A percentile compares a stretch with the other conserved stretches of the same genome.
These are phyloP conservation scores for Penicillium dipodomyicola DNA, from an alignment of 495 filamentous ascomycete genomes.

Conservation along the genomic window DNA sequence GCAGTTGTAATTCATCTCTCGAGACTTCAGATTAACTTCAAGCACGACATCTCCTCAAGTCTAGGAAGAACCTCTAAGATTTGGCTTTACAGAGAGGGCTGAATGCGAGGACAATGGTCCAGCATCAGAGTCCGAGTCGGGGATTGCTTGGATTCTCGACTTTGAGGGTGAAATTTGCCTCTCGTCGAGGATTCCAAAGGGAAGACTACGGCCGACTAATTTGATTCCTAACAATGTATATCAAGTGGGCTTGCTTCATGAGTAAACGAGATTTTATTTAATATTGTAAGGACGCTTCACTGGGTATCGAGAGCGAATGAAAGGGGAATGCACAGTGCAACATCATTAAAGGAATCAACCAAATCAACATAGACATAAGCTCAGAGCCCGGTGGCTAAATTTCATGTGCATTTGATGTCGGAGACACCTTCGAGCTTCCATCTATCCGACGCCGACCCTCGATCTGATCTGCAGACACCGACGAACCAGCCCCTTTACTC, in stretches of 20 bases:
- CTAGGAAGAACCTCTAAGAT: slow-evolving; percentile 1
- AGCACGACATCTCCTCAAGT: slow-evolving; percentile 19
- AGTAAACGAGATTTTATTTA: background rate
- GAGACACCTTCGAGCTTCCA: slow-evolving; percentile 2
- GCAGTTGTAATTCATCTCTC: slow-evolving; percentile 39
- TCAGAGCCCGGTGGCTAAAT: slow-evolving; percentile 4
- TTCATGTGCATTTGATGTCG: background rate
- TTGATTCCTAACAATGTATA: background rate
- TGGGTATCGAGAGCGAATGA: background rate
- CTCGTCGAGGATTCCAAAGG: slow-evolving; percentile 14
- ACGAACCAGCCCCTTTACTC: slow-evolving; percentile 15
- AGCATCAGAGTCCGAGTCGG: background rate
- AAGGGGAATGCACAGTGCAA: background rate
- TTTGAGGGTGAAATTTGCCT: slow-evolving; percentile 7
- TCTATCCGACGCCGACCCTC: background rate
- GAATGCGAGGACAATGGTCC: background rate
- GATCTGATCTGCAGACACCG: background rate
- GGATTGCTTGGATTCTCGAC: background rate
- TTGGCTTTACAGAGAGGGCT: slow-evolving; percentile 5
- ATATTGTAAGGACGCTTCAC: background rate
- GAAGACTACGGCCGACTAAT: too few species aligned
- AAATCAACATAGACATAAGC: background rate
- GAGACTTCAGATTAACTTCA: background rate
- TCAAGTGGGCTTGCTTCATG: background rate
- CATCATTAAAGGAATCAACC: background rate